Percentiles rank a stretch among this genome's conserved stretches.
These are phyloP conservation scores for Echium plantagineum DNA, from an alignment of 257 asterid genomes.

Conservation along the genomic window DNA sequence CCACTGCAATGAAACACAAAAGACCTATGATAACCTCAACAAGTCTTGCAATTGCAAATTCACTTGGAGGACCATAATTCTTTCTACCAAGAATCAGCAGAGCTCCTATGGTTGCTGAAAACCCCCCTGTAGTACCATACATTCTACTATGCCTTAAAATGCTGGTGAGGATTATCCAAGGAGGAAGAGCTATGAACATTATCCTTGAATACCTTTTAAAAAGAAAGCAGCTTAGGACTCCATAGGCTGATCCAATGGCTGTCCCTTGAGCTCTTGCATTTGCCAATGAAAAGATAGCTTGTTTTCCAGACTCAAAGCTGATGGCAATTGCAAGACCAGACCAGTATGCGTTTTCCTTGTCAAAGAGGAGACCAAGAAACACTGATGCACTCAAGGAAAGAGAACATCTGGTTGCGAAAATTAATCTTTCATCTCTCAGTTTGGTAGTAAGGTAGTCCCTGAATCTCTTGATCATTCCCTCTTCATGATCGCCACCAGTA, in stretches of 20 bases:
- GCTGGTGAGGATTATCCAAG: constrained; percentile 40
- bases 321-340: constrained; percentile 56
- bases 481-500: neutral
- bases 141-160: constrained; percentile 35
- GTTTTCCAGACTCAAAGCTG: constrained; percentile 39
- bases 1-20: constrained; percentile 26
- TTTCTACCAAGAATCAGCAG: constrained; percentile 44
- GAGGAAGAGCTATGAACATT: constrained; percentile 35
- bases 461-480: neutral
- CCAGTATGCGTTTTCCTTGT: constrained; percentile 46
- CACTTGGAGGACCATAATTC: constrained; percentile 32
- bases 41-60: constrained; percentile 36
- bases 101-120: constrained; percentile 50
- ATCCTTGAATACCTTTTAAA: constrained; percentile 20
- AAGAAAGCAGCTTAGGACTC: constrained; percentile 36
- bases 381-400: constrained; percentile 44
- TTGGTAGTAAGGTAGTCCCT: neutral
- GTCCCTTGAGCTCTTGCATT: constrained; percentile 58
- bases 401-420: constrained; percentile 37
- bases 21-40: constrained; percentile 41
- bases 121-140: constrained; percentile 42
- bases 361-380: constrained; percentile 30
- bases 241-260: constrained; percentile 54
- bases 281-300: constrained; percentile 40
- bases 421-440: constrained; percentile 12